These are phyloP conservation scores for Pontederia crassipes DNA, from an alignment of 176 grass and related monocot species.

Conservation along the genomic window DNA sequence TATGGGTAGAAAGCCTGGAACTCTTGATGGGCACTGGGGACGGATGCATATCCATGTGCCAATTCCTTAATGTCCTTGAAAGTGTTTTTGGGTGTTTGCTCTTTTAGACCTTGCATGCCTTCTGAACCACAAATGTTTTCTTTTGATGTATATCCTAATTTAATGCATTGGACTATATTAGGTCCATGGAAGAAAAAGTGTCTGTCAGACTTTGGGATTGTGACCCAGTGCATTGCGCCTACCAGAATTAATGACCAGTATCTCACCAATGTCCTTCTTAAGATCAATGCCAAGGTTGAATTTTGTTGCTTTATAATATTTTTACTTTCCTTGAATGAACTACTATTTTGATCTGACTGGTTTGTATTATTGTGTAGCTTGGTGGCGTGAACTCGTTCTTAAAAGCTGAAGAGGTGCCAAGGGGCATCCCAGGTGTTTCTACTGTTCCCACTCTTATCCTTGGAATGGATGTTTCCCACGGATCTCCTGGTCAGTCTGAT, in stretches of 20 bases:
- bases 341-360: neutral
- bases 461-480: slow-evolving; percentile 84
- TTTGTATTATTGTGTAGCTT: slow-evolving; percentile 26
- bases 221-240: slow-evolving; percentile 80
- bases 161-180: slow-evolving; percentile 24
- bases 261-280: slow-evolving; percentile 86
- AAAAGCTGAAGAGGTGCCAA: slow-evolving; percentile 32
- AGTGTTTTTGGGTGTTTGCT: too few species aligned
- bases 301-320: neutral
- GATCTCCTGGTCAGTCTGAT: slow-evolving; percentile 75
- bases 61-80: too few species aligned
- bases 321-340: neutral
- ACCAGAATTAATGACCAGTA: slow-evolving; percentile 89
- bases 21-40: too few species aligned
- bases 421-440: slow-evolving; percentile 56
- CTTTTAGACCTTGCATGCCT: neutral
- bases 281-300: slow-evolving; percentile 85
- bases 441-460: slow-evolving; percentile 61
- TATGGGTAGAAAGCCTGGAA: too few species aligned
- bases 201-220: slow-evolving; percentile 76
- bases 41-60: too few species aligned
- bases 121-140: slow-evolving; percentile 1
- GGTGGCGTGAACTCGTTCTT: slow-evolving; percentile 78
- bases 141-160: neutral
- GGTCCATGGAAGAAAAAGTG: slow-evolving; percentile 98